phyloP scores from a whole-genome alignment of 495 filamentous ascomycete species.

The Aspergillus coremiiformis region DNA sequence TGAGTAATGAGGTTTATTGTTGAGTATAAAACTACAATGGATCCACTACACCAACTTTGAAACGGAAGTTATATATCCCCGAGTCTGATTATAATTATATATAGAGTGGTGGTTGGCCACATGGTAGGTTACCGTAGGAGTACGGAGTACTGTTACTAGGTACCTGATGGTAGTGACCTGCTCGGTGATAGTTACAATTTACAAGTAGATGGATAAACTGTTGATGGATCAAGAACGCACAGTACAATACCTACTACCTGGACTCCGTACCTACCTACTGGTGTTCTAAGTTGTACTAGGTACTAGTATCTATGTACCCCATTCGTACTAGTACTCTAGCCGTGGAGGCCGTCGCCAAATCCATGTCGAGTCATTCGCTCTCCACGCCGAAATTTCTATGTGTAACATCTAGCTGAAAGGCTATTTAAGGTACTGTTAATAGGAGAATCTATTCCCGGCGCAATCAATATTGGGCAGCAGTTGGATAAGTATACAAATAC shows the following conservation, averaged over 20 bases:
- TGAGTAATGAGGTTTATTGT: background rate
- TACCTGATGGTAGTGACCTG: background rate
- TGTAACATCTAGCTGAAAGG: background rate
- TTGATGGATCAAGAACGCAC: background rate
- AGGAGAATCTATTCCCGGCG: background rate
- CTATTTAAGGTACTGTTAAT: background rate
- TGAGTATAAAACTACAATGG: no score
- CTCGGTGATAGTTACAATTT: background rate
- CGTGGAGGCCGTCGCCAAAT: background rate
- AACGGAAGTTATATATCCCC: background rate
- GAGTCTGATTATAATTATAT: background rate
- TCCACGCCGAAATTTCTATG: background rate
- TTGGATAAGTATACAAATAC: background rate
- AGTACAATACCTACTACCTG: no score
- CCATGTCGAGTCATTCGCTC: background rate
- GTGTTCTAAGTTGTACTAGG: no score
- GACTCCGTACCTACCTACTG: no score
- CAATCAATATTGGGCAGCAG: background rate
- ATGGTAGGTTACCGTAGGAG: background rate
- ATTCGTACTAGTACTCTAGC: background rate
- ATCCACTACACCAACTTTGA: background rate
- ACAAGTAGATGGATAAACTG: background rate
- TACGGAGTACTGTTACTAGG: no score
- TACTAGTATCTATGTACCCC: no score
- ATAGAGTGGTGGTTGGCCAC: background rate